phyloP scores from a whole-genome alignment of 1,284 basidiomycete genomes.

The Trichosporon coremiiforme region DNA sequence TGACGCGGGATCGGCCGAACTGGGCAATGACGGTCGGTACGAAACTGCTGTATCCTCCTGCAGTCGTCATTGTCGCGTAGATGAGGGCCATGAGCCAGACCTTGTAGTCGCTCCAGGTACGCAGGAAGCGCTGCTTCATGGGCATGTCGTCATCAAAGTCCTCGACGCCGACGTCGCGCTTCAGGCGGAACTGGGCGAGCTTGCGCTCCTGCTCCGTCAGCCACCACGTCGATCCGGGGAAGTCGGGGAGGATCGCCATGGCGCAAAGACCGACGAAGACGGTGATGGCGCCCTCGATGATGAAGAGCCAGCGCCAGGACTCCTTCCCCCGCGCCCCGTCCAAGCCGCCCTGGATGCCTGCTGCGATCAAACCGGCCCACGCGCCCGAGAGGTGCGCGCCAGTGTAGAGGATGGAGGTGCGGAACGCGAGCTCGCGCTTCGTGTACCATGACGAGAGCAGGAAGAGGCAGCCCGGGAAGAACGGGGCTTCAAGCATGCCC shows the following conservation, averaged over 20 bases:
- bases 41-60: constrained; percentile 41
- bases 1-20: constrained; percentile 41
- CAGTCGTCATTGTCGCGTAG: constrained; percentile 35
- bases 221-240: constrained; percentile 33
- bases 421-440: constrained; percentile 32
- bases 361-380: constrained; percentile 43
- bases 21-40: constrained; percentile 42
- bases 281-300: constrained; percentile 32
- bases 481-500: constrained; percentile 38
- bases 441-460: constrained; percentile 39
- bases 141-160: constrained; percentile 27
- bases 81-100: constrained; percentile 33
- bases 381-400: constrained; percentile 40
- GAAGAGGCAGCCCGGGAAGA: constrained; percentile 42
- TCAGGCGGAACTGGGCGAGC: constrained; percentile 26
- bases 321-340: constrained; percentile 27
- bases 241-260: constrained; percentile 29
- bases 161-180: constrained; percentile 29
- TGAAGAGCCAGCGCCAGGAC: constrained; percentile 37
- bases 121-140: constrained; percentile 21
- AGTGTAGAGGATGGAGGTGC: constrained; percentile 35
- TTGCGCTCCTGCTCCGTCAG: constrained; percentile 30
- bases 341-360: constrained; percentile 34
- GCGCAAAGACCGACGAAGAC: constrained; percentile 28
- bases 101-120: constrained; percentile 29